Conservation (phyloP, 768 basidiomycete genomes). For the Termitomyces sp. region DNA sequence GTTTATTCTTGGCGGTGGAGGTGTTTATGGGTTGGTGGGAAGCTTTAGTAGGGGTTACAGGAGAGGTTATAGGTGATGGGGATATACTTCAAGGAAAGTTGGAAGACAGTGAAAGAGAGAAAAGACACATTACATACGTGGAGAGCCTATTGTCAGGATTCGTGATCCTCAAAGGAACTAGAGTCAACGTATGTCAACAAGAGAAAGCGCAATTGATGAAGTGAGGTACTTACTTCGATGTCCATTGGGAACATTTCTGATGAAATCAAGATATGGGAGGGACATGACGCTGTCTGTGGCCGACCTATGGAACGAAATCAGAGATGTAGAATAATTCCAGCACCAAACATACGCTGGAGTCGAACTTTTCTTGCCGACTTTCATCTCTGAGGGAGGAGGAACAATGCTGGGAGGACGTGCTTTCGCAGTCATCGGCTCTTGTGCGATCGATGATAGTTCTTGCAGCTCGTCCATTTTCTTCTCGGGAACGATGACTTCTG, state of each 20-base stretch:
- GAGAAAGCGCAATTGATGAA: background rate
- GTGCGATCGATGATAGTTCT: background rate
- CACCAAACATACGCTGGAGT: conserved; percentile 14
- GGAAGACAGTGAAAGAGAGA: background rate
- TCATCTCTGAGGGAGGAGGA: conserved; percentile 15
- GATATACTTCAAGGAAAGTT: conserved; percentile 11
- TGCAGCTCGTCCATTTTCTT: background rate
- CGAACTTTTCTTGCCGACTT: conserved; percentile 7
- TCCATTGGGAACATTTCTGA: conserved; percentile 45
- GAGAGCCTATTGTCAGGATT: conserved; percentile 40
- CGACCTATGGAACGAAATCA: conserved; percentile 28
- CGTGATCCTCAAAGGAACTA: conserved; percentile 38
- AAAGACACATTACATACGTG: conserved; percentile 26
- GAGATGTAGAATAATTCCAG: background rate
- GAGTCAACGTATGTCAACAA: conserved; percentile 5
- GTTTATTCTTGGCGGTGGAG: background rate
- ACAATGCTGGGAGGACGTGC: conserved; percentile 16
- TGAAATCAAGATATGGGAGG: conserved; percentile 45
- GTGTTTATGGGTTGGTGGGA: background rate
- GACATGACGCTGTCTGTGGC: conserved; percentile 48
- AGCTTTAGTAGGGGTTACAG: background rate
- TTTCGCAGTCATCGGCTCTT: conserved; percentile 5
- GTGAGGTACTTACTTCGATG: conserved; percentile 39
- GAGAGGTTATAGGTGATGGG: conserved; percentile 3
- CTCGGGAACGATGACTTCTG: conserved; percentile 8